Base-by-base conservation (phyloP, 23 red algal genomes). In the Gracilaria vermiculophylla region DNA sequence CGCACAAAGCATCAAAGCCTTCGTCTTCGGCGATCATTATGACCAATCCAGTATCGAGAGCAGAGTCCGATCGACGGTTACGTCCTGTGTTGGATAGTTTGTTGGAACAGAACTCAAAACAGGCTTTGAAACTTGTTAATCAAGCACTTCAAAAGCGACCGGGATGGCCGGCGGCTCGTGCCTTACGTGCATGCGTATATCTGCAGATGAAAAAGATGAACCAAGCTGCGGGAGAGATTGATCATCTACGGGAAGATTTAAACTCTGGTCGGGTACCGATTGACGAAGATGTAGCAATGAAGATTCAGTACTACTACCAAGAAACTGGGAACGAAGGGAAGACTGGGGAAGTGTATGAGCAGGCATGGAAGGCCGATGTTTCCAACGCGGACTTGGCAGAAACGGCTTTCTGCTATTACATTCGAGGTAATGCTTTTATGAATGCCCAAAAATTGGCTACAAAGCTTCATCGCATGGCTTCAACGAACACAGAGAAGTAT, bases 81-180 rank as follows among this genome's bases (percentile, higher is more conserved):
- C 84, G 84, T 11, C 84, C 84, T 23, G 84, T 88, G 48, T 48
- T 88, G 48, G 84, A 88, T 62, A 40, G 45, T 76, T 69, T 88
- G 32, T 88, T 45, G 35, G 35, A 58, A 15, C 84, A 88, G 25
- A 88, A 88, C 31, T 31, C 84, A 27, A 88, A 77, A 47, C 84
- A 88, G 64, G 84, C 66, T 5, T 36, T 88, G 1, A 88, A 77
- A 24, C 84, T 33, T 45, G 66, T 77, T 7, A 67, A 88, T 27
- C 84, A 88, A 65, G 84, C 84, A 20, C 19, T 88, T 24, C 84
- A 88, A 47, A 88, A 48, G 32, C 66, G 84, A 23, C 84, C 84
- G 3, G 84, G 84, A 43, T 88, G 84, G 84, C 84, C 84, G 37
- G 84, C 84, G 9, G 84, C 84, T 62, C 84, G 84, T 67, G 84